Evolutionary conservation across 495 filamentous ascomycete genomes (phyloP).

Genomic region (Aspergillus sclerotiicarbonarius): DNA sequence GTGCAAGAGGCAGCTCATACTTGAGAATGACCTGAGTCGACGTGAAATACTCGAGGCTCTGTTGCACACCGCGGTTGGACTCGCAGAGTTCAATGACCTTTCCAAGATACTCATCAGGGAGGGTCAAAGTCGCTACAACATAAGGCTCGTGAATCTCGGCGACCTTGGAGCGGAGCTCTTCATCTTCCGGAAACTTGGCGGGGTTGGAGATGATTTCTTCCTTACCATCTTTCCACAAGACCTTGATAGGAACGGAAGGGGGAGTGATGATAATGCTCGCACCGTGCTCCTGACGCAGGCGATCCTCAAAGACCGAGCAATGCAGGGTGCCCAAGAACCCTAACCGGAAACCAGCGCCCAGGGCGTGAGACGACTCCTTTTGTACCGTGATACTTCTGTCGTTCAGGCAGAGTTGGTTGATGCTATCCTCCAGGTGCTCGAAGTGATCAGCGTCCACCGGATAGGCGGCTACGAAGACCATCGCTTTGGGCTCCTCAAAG

Average conservation of each 20-base stretch:
- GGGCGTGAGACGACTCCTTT: conserved; percentile 88
- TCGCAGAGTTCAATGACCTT: conserved; percentile 96
- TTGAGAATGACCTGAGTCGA: conserved; percentile 94
- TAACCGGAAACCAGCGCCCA: conserved; percentile 90
- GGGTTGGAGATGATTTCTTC: conserved; percentile 80
- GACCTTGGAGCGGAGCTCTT: conserved; percentile 57
- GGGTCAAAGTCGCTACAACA: conserved; percentile 80
- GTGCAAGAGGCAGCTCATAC: conserved; percentile 82
- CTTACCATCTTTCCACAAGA: conserved; percentile 70
- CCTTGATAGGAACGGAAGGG: conserved; percentile 87
- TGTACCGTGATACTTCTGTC: conserved; percentile 91
- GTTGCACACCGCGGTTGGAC: conserved; percentile 79
- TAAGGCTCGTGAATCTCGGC: conserved; percentile 78
- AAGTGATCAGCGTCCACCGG: conserved; percentile 88
- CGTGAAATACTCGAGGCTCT: conserved; percentile 85
- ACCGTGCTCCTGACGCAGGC: conserved; percentile 91
- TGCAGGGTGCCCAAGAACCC: conserved; percentile 96
- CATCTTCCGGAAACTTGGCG: conserved; percentile 76
- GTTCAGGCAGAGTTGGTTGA: conserved; percentile 89
- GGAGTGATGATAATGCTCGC: conserved; percentile 96
- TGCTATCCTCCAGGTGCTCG: conserved; percentile 85
- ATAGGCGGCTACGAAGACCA: conserved; percentile 98
- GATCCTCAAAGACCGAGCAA: conserved; percentile 97
- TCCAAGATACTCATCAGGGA: conserved; percentile 91
- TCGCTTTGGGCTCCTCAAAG: conserved; percentile 96